Conservation (phyloP, 768 basidiomycete genomes). For the Strobilomyces echinocephalus region DNA sequence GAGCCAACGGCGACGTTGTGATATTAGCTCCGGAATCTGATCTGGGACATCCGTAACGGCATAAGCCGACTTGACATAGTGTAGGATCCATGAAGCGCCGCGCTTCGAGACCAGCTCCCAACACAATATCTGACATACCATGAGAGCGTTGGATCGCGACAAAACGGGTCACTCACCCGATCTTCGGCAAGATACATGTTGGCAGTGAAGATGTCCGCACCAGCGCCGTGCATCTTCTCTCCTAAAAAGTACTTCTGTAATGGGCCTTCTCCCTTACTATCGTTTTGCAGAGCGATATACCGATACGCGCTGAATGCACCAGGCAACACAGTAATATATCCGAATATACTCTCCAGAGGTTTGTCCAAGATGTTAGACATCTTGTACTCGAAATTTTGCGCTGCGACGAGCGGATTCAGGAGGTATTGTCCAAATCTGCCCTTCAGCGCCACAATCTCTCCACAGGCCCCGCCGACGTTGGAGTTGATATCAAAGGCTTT, state of each 20-base stretch:
- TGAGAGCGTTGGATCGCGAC: conserved; percentile 1
- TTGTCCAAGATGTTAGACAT: conserved; percentile 93
- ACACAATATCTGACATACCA: conserved; percentile 67
- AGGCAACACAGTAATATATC: conserved; percentile 91
- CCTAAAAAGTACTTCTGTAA: conserved; percentile 96
- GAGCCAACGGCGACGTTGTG: conserved; percentile 93
- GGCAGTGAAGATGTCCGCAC: conserved; percentile 88
- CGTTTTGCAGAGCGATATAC: conserved; percentile 90
- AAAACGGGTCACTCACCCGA: conserved; percentile 41
- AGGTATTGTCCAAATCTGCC: conserved; percentile 77
- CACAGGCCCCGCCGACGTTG: conserved; percentile 88
- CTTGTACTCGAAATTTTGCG: conserved; percentile 94
- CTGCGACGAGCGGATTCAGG: conserved; percentile 82
- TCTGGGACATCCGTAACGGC: conserved; percentile 93
- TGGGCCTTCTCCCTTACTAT: conserved; percentile 76
- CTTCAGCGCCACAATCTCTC: conserved; percentile 92
- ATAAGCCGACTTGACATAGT: conserved; percentile 94
- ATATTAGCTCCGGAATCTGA: conserved; percentile 90
- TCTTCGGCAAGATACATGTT: conserved; percentile 97
- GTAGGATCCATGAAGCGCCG: conserved; percentile 83
- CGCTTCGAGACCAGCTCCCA: conserved; percentile 98
- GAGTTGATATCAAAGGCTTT: conserved; percentile 92
- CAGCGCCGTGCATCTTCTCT: conserved; percentile 88
- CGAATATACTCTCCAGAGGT: conserved; percentile 84
- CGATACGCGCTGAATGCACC: conserved; percentile 91